These are phyloP conservation scores for Parathielavia hyrcaniae DNA, from an alignment of 495 filamentous ascomycete species.

Conservation along the genomic window DNA sequence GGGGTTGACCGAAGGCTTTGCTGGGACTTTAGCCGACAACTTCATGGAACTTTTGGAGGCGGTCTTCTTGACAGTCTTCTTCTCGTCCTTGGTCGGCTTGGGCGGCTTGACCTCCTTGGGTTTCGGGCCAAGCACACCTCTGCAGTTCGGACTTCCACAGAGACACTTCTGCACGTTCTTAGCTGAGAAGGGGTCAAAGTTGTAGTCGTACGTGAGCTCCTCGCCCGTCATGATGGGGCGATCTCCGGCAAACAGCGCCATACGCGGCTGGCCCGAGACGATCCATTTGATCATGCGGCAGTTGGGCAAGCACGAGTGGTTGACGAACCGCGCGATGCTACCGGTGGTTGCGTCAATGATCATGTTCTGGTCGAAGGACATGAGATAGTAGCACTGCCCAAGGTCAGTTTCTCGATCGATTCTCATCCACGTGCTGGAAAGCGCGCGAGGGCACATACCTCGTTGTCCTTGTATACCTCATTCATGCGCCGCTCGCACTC, in stretches of 20 bases:
- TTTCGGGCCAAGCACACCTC: slow-evolving; percentile 71
- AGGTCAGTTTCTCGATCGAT: slow-evolving; percentile 19
- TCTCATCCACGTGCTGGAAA: neutral
- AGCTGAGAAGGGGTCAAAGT: slow-evolving; percentile 84
- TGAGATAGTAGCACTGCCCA: slow-evolving; percentile 87
- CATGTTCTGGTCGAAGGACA: slow-evolving; percentile 98
- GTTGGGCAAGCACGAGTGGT: slow-evolving; percentile 96
- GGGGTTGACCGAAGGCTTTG: slow-evolving; percentile 25
- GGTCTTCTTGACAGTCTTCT: slow-evolving; percentile 32
- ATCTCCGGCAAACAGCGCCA: slow-evolving; percentile 95
- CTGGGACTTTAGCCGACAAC: slow-evolving; percentile 32
- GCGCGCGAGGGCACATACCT: too few relatives aligned
- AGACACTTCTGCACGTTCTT: slow-evolving; percentile 80
- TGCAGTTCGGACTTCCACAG: slow-evolving; percentile 69
- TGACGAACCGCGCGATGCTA: slow-evolving; percentile 94
- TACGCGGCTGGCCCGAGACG: slow-evolving; percentile 87
- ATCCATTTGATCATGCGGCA: slow-evolving; percentile 97
- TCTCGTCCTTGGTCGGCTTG: slow-evolving; percentile 29
- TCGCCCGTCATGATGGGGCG: slow-evolving; percentile 84
- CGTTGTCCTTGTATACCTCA: slow-evolving; percentile 81
- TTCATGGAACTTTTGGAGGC: slow-evolving; percentile 23
- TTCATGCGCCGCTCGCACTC: slow-evolving; percentile 93
- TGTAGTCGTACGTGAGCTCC: slow-evolving; percentile 99
- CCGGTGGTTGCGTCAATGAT: slow-evolving; percentile 96
- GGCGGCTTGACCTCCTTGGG: slow-evolving; percentile 51